Evolutionary conservation across 2,329 filamentous ascomycete genomes (phyloP).

Genomic region (Alternaria infectoria): DNA sequence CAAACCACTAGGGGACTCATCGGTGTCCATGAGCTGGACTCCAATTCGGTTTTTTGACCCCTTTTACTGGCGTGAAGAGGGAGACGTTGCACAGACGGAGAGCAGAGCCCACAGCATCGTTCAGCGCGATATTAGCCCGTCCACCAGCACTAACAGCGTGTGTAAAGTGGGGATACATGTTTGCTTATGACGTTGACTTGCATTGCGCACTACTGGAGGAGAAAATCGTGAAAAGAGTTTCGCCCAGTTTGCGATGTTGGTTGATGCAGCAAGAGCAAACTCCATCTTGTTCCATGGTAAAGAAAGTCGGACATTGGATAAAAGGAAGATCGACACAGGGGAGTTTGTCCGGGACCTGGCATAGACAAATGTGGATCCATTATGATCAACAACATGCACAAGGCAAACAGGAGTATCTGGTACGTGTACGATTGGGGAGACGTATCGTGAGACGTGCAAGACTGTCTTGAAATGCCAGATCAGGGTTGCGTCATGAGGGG

Average conservation of each 20-base stretch:
- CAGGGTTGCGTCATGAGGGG: constrained; percentile 19
- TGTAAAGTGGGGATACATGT: not conserved
- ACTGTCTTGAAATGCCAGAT: not conserved
- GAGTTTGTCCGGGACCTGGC: not conserved
- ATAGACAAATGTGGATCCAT: not conserved
- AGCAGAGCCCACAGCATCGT: not conserved
- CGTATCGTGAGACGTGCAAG: not conserved
- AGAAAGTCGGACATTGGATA: not conserved
- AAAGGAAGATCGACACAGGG: constrained; percentile 2
- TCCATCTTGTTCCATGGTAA: not conserved
- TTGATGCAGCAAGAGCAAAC: not conserved
- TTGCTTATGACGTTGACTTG: not conserved
- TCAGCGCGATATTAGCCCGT: not conserved
- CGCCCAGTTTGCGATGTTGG: not conserved
- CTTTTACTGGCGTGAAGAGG: not conserved
- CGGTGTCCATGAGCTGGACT: not conserved
- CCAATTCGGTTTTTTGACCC: not conserved
- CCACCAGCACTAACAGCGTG: not conserved
- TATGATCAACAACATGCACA: not conserved
- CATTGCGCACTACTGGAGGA: not conserved
- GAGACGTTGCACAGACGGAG: not conserved
- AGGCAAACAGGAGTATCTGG: not conserved
- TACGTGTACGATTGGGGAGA: not conserved
- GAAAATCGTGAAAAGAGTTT: not conserved
- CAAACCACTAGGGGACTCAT: not conserved